Conservation (phyloP, 148 eudicot genomes). For the Cornus suecica region DNA sequence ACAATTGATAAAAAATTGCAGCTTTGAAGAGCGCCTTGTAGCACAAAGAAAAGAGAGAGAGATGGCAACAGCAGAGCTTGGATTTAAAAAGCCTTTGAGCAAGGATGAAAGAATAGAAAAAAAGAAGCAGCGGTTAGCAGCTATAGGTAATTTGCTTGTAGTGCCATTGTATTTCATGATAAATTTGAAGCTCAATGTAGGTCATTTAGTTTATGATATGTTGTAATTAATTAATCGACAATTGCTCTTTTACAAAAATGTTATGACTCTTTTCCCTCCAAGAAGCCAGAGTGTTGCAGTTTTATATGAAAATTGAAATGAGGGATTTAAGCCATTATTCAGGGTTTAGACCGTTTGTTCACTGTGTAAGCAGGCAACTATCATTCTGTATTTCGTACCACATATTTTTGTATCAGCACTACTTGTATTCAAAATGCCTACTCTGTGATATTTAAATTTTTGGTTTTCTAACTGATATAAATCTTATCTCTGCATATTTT, state of each 20-base stretch:
- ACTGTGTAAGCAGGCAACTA: too few species aligned
- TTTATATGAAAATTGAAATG: too few species aligned
- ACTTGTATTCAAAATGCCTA: neutral
- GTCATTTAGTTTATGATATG: neutral
- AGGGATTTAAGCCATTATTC: neutral
- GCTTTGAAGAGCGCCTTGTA: slow-evolving; percentile 95
- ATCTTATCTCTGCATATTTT: neutral
- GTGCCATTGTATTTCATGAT: slow-evolving; percentile 8
- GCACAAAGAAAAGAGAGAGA: slow-evolving; percentile 87
- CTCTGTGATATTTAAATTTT: too few species aligned
- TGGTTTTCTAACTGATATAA: neutral
- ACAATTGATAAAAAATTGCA: slow-evolving; percentile 19
- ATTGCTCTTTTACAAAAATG: neutral
- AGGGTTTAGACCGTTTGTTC: neutral
- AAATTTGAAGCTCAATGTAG: neutral
- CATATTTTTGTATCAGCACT: neutral
- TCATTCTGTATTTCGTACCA: neutral
- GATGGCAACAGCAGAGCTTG: slow-evolving; percentile 62
- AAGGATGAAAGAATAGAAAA: slow-evolving; percentile 89
- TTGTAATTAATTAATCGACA: neutral
- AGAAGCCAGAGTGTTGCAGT: neutral
- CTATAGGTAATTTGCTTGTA: slow-evolving; percentile 66
- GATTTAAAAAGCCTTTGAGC: slow-evolving; percentile 81
- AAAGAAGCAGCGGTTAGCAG: slow-evolving; percentile 93
- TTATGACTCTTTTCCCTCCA: too few species aligned